A percentile compares a stretch with the other conserved stretches of the same genome.
Evolutionary conservation across 768 basidiomycete genomes (phyloP).

Genomic region (Rhodotorula toruloides): DNA sequence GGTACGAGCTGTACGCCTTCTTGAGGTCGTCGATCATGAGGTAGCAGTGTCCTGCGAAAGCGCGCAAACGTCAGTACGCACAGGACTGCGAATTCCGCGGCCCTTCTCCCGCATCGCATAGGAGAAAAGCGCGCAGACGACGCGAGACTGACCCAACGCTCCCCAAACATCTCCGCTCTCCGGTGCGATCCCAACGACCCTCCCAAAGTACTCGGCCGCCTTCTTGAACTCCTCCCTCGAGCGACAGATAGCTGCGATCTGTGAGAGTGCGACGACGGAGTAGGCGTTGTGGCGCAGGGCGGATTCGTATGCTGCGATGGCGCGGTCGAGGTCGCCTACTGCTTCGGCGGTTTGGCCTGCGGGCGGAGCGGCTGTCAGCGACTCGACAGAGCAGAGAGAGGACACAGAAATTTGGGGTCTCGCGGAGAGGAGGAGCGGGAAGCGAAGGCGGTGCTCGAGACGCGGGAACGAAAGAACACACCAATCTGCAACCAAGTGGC

Average conservation of each 20-base stretch:
- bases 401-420: too few relatives aligned
- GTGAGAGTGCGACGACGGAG: constrained; percentile 81
- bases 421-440: too few relatives aligned
- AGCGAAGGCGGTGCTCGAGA: neutral
- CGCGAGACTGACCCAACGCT: constrained; percentile 61
- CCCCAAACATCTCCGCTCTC: constrained; percentile 99
- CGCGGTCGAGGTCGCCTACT: constrained; percentile 88
- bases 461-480: neutral
- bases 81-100: neutral
- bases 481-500: constrained; percentile 41
- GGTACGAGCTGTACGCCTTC: constrained; percentile 96
- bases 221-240: constrained; percentile 96
- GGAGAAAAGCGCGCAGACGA: neutral
- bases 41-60: constrained; percentile 75
- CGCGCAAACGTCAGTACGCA: neutral
- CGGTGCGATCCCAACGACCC: constrained; percentile 80
- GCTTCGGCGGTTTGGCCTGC: constrained; percentile 93
- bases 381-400: too few relatives aligned
- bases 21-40: constrained; percentile 99
- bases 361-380: neutral
- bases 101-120: too few relatives aligned
- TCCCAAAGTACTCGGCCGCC: constrained; percentile 95
- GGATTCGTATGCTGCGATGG: constrained; percentile 86
- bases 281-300: constrained; percentile 91
- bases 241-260: constrained; percentile 92